Evolutionary conservation across 1,139 yeast species (phyloP), one percentile per base, ranked within the genome.

Genomic region (Zygosaccharomyces pseudobailii): DNA sequence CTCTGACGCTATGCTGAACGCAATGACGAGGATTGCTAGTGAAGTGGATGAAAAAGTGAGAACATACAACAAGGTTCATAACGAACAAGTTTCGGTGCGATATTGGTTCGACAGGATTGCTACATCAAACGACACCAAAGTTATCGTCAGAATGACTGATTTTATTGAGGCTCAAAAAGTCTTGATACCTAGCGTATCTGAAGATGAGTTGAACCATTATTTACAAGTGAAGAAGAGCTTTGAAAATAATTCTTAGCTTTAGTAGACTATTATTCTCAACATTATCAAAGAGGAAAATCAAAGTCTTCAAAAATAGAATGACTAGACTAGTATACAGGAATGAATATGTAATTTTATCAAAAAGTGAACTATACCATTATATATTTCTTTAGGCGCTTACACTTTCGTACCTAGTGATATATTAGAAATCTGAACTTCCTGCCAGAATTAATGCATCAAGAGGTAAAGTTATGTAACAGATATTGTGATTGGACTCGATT

Each of bases 91-190:
- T 0, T 80, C 86, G 6, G 78, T 87, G 0, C 73, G 95, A 49
- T 85, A 90, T 80, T 92, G 97, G 96, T 90, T 92, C 67, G 97
- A 90, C 57, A 83, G 86, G 56, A 74, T 79, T 8, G 94, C 96
- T 2, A 76, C 78, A 0, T 71, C 74, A 3, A 76, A 74, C 0
- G 97, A 92, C 61, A 75, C 78, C 8, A 74, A 74, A 9, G 97
- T 89, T 1, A 65, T 72, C 36, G 97, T 92, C 0, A 71, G 72
- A 24, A 75, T 76, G 71, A 79, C 72, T 31, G 98, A 92, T 63
- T 90, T 92, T 63, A 70, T 71, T 17, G 84, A 80, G 61, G 92
- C 97, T 0, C 82, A 80, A 54, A 65, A 71, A 10, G 88, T 83
- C 50, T 73, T 90, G 56, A 75, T 78, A 21, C 96, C 97, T 0